Evolutionary conservation across 148 eudicot species (phyloP), one percentile per base, ranked within the genome.

Genomic region (Chenopodium suecicum): DNA sequence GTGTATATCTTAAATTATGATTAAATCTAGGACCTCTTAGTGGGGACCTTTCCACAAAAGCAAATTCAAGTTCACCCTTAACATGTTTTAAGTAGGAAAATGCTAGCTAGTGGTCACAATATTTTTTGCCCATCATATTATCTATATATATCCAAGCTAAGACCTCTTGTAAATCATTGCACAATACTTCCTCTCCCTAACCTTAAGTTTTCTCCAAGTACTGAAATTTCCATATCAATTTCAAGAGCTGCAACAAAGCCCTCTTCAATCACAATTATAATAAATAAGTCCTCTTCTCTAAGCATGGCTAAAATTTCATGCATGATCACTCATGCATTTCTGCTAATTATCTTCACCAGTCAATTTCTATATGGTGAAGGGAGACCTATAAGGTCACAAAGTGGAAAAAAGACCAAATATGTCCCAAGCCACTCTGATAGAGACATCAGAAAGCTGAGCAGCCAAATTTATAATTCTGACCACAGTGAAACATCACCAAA

Each of bases 361-460:
- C 87, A 81, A 67, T 78, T 81, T 46, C 66, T 67, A 68, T 73
- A 69, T 44, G 23, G 78, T 37, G 84, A 85, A 77, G 87, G 84
- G 27, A 81, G 84, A 71, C 79, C 44, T 4, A 81, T 85, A 73
- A 78, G 50, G 69, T 58, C 84, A 78, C 70, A 11, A 34, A 48
- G n/a, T 44, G 60, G 46, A 68, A 63, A 27, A n/a, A 46, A 37
- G 65, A 68, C 65, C 79, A 75, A 47, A 62, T 27, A 41, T 56
- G 70, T 60, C 29, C 62, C 44, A 11, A 67, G 46, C 73, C 79
- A 70, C 70, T 67, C 75, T 48, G 80, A 65, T 22, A 67, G 3
- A 74, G 12, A 56, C 32, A 74, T 67, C 62, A 66, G 75, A 74
- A 79, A 54, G 34, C 79, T 56, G n/a, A 66, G 75, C 63, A 56